Conservation (phyloP, 2,329 filamentous ascomycete genomes). For the Pseudogymnoascus sp. region DNA sequence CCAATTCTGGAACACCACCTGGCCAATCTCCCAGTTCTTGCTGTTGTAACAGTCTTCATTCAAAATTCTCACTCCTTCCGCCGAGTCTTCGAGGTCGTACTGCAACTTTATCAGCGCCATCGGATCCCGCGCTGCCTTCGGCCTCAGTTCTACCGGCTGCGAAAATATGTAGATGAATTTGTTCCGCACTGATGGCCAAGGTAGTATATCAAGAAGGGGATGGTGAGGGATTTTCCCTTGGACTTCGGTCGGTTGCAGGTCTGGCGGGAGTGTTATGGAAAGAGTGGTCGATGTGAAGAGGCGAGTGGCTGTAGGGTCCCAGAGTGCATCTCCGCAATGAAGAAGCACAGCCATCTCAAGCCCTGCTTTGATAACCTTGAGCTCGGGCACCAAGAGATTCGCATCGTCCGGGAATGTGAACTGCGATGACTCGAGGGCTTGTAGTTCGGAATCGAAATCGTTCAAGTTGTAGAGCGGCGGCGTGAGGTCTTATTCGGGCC, state of each 20-base stretch:
- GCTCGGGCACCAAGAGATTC: not conserved
- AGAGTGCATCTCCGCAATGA: slow-evolving; percentile 11
- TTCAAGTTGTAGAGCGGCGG: not conserved
- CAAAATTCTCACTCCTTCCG: slow-evolving; percentile 15
- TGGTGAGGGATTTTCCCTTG: slow-evolving; percentile 14
- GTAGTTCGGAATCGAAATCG: slow-evolving; percentile 11
- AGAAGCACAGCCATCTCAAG: slow-evolving; percentile 12
- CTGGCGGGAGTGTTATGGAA: slow-evolving; percentile 10
- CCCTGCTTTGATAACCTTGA: slow-evolving; percentile 9
- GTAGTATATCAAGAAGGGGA: slow-evolving; percentile 14
- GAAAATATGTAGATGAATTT: slow-evolving; percentile 15
- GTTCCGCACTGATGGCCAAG: slow-evolving; percentile 16
- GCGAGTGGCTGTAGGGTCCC: slow-evolving; percentile 12
- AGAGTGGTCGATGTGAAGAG: slow-evolving; percentile 11
- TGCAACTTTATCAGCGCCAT: slow-evolving; percentile 14
- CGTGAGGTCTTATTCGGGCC: not conserved
- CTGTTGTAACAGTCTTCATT: slow-evolving; percentile 11
- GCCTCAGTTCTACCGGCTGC: slow-evolving; percentile 14
- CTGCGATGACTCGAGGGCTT: slow-evolving; percentile 15
- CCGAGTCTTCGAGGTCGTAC: slow-evolving; percentile 14
- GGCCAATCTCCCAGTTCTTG: slow-evolving; percentile 16
- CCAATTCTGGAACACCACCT: slow-evolving; percentile 15
- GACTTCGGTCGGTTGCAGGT: slow-evolving; percentile 13
- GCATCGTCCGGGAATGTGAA: slow-evolving; percentile 12
- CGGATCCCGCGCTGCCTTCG: slow-evolving; percentile 11